Evolutionary conservation across 768 basidiomycete genomes (phyloP), one percentile per base, ranked within the genome.

Genomic region (Kwoniella mangroviensis): DNA sequence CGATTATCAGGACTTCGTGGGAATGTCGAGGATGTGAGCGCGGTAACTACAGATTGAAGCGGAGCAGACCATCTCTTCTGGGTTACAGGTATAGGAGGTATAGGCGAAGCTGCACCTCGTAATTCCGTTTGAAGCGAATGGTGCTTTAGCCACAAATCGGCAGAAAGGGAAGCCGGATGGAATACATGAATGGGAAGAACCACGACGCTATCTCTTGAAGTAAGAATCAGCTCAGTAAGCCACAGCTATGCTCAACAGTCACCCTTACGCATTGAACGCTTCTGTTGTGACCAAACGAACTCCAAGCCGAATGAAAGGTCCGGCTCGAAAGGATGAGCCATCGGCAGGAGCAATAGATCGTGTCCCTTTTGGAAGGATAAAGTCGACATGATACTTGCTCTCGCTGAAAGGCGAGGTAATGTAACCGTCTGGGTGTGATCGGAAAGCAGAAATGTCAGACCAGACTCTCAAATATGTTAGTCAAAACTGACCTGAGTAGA

Each of bases 61-160:
- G 56, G 56, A n/a, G 56, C 56, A 15, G 56, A 58, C 56, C 56
- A 58, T n/a, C 56, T 58, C 28, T 28, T 11, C n/a, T 58, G 56
- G 17, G 56, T 17, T 12, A 12, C 12, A 9, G 56, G 34, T 34
- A 34, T 34, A 5, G 24, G 24, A 34, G 10, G 34, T 40, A 26
- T 1, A 26, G 56, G 28, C 1, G 12, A 12, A 9, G 7, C 3
- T 11, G 28, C 15, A 12, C 19, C 17, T 40, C 26, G 17, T 24
- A 58, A n/a, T 40, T 41, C 56, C 15, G 34, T 58, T 40, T 58
- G 56, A 58, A 22, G 28, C 17, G 56, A 17, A 12, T 58, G 34
- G 24, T 58, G 34, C 6, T 40, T 6, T 40, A 58, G 28, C 56
- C 56, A 58, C 56, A 58, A 40, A 40, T 58, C 34, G 12, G 56